Evolutionary conservation across 768 basidiomycete species (phyloP).

Genomic region (Gyrodon lividus): DNA sequence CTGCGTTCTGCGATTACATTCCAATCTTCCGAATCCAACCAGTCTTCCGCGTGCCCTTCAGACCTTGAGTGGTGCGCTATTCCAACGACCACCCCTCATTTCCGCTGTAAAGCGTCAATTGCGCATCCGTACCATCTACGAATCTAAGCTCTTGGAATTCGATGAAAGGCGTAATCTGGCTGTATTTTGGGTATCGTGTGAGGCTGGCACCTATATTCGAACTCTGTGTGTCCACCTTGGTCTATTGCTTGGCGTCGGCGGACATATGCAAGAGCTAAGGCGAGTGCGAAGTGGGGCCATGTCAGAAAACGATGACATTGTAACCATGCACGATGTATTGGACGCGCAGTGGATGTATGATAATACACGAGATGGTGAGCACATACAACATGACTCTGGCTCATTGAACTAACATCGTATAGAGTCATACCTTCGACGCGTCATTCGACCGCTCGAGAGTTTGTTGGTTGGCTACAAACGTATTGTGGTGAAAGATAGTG

Average conservation of each 20-base stretch:
- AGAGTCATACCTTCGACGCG: slow-evolving; percentile 97
- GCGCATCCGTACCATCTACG: slow-evolving; percentile 95
- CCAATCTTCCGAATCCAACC: slow-evolving; percentile 74
- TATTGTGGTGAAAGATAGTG: slow-evolving; percentile 98
- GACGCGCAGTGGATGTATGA: slow-evolving; percentile 99
- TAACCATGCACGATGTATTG: slow-evolving; percentile 99
- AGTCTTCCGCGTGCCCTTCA: slow-evolving; percentile 91
- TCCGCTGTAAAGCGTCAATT: slow-evolving; percentile 98
- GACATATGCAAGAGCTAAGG: slow-evolving; percentile 99
- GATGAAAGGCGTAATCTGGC: slow-evolving; percentile 96
- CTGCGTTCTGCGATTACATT: slow-evolving; percentile 91
- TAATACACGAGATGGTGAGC: slow-evolving; percentile 89
- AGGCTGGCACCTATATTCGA: slow-evolving; percentile 95
- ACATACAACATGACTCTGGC: slow-evolving; percentile 2
- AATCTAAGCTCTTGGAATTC: slow-evolving; percentile 93
- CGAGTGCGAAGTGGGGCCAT: slow-evolving; percentile 94
- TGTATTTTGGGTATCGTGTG: slow-evolving; percentile 98
- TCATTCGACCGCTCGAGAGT: slow-evolving; percentile 91
- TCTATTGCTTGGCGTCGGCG: slow-evolving; percentile 90
- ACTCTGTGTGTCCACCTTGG: slow-evolving; percentile 98
- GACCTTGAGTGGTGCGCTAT: slow-evolving; percentile 95
- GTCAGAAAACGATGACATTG: slow-evolving; percentile 97
- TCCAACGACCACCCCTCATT: slow-evolving; percentile 98
- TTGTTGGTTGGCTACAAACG: slow-evolving; percentile 96
- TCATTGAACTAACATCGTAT: slow-evolving; percentile 12